phyloP scores from a whole-genome alignment of 257 asterid genomes.

The Primulina eburnea region DNA sequence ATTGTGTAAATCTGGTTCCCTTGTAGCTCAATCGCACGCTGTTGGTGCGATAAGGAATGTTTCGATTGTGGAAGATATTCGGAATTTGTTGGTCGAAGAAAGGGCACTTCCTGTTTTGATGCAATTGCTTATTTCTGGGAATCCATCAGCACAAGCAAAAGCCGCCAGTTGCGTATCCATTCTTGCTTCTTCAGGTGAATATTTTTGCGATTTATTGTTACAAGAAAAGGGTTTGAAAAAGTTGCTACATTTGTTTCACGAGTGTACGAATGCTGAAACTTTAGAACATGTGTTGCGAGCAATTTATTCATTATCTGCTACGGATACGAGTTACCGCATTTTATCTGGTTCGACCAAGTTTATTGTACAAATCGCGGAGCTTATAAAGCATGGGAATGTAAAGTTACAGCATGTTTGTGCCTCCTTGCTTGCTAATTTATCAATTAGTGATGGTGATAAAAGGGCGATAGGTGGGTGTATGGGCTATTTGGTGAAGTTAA shows the following conservation, averaged over 20 bases:
- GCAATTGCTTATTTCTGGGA: conserved; percentile 64
- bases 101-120: conserved; percentile 67
- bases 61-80: conserved; percentile 60
- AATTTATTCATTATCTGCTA: conserved; percentile 63
- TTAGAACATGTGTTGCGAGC: conserved; percentile 74
- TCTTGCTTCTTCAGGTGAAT: conserved; percentile 70
- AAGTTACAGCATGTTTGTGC: conserved; percentile 79
- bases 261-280: conserved; percentile 58
- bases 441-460: conserved; percentile 69
- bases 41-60: conserved; percentile 72
- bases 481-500: conserved; percentile 70
- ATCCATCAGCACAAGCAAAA: conserved; percentile 55
- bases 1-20: conserved; percentile 72
- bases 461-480: conserved; percentile 66
- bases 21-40: conserved; percentile 63
- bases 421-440: conserved; percentile 65
- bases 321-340: conserved; percentile 53
- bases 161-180: conserved; percentile 72
- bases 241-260: conserved; percentile 57
- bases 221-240: conserved; percentile 64
- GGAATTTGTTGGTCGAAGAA: conserved; percentile 70
- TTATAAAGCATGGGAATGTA: conserved; percentile 64
- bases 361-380: conserved; percentile 59
- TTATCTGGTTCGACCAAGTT: conserved; percentile 65
- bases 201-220: conserved; percentile 47